These are phyloP conservation scores for Carex sylvatica DNA, from an alignment of 202 grass and related monocot genomes.

Conservation along the genomic window DNA sequence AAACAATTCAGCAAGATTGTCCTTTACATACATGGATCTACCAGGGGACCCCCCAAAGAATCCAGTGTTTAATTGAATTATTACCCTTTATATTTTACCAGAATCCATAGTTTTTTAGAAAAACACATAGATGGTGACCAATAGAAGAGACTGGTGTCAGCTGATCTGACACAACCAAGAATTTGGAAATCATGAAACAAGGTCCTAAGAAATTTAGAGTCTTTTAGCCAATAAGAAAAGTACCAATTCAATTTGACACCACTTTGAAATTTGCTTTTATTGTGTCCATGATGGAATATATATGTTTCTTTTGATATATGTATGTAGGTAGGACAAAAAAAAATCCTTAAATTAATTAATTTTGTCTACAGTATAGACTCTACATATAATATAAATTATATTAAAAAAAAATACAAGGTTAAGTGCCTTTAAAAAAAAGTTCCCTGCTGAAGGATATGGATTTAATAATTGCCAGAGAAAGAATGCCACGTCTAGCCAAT, in stretches of 20 bases:
- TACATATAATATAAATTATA: constrained; percentile 1
- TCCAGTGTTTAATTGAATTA: background rate
- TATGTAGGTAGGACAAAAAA: background rate
- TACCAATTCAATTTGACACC: constrained; percentile 9
- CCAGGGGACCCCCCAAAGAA: background rate
- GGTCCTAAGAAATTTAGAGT: background rate
- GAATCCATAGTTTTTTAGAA: background rate
- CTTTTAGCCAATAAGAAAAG: background rate
- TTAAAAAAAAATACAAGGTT: background rate
- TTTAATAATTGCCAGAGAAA: constrained; percentile 20
- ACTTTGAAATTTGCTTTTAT: background rate
- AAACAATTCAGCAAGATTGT: constrained; percentile 13
- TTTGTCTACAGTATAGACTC: constrained; percentile 14
- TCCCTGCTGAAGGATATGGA: constrained; percentile 22
- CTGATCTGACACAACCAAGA: constrained; percentile 3
- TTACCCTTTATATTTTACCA: background rate
- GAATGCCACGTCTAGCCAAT: background rate
- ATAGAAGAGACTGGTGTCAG: background rate
- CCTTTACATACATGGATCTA: constrained; percentile 9
- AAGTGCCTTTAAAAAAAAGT: constrained; percentile 6
- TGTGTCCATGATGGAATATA: background rate
- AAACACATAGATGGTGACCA: background rate
- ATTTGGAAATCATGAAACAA: background rate
- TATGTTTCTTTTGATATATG: background rate
- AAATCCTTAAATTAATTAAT: background rate